Evolutionary conservation across 179 eudicot species (phyloP), one percentile per base, ranked within the genome.

Genomic region (Patellifolia procumbens): DNA sequence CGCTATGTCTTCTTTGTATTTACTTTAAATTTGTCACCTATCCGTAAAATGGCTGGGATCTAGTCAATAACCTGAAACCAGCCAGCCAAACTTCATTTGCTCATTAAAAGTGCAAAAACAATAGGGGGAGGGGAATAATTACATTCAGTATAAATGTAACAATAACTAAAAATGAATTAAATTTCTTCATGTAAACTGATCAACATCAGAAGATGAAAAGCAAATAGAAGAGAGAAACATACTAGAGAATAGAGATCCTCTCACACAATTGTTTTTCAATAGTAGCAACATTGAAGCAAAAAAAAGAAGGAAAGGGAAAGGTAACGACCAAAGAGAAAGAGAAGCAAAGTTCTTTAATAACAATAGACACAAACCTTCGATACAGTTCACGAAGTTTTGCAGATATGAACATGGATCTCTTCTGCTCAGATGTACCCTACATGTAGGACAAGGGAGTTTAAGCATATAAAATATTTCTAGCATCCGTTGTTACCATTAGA

Each of bases 301-400:
- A 32, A 26, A 39, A 5, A 55, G 32, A 17, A 10, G 31, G 53
- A 60, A 15, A 60, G 16, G 15, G 16, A 28, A 69, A 24, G 17
- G 70, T 39, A 22, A 20, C 42, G 7, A n/a, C 28, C 26, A n/a
- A n/a, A 17, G 24, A 34, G 22, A 31, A 24, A 63, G 5, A 32
- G 12, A 59, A 11, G 28, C 1, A 32, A n/a, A n/a, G n/a, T 32
- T 34, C 15, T 10, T 13, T n/a, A 39, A 15, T 63, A 69, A 22
- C 5, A 48, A 73, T 43, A 70, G 31, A 22, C 51, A 85, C 74
- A 68, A 59, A 91, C 97, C 97, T 91, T 86, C 78, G 85, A 82
- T 89, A 92, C 63, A 92, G 82, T 34, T 89, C 84, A 68, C 90
- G 93, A 81, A 92, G 93, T 74, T 87, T 86, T 70, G 75, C 82